Evolutionary conservation across 1,139 yeast genomes (phyloP).

Genomic region (Debaryomyces singareniensis): DNA sequence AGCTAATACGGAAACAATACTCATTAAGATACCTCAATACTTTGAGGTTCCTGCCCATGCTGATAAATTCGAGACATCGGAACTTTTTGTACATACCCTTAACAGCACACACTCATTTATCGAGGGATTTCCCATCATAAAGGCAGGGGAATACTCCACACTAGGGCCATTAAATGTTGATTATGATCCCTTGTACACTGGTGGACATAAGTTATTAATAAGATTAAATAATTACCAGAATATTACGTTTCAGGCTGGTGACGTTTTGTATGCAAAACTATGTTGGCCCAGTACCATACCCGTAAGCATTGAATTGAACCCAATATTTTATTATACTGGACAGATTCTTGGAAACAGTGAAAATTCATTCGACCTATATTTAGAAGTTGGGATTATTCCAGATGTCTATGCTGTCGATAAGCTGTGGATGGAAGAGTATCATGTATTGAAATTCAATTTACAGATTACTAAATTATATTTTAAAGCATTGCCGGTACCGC

Average conservation of each 20-base stretch:
- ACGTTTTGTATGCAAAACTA: conserved; percentile 28
- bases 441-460: conserved; percentile 19
- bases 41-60: conserved; percentile 25
- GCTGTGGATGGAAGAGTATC: conserved; percentile 9
- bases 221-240: conserved; percentile 29
- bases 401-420: conserved; percentile 20
- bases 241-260: conserved; percentile 21
- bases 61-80: conserved; percentile 5
- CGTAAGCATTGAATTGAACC: conserved; percentile 19
- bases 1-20: conserved; percentile 36
- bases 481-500: conserved; percentile 30
- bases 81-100: neutral
- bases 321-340: conserved; percentile 14
- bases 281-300: conserved; percentile 44
- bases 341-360: conserved; percentile 5
- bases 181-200: conserved; percentile 2
- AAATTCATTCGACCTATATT: conserved; percentile 23
- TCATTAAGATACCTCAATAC: conserved; percentile 28
- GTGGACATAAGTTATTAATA: conserved; percentile 16
- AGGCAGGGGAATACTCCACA: neutral
- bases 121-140: conserved; percentile 24
- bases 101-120: conserved; percentile 23
- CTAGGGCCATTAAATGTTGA: neutral
- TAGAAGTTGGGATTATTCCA: conserved; percentile 20
- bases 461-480: conserved; percentile 28